phyloP scores from a whole-genome alignment of 768 basidiomycete genomes.

The Melanogaster broomeanus region DNA sequence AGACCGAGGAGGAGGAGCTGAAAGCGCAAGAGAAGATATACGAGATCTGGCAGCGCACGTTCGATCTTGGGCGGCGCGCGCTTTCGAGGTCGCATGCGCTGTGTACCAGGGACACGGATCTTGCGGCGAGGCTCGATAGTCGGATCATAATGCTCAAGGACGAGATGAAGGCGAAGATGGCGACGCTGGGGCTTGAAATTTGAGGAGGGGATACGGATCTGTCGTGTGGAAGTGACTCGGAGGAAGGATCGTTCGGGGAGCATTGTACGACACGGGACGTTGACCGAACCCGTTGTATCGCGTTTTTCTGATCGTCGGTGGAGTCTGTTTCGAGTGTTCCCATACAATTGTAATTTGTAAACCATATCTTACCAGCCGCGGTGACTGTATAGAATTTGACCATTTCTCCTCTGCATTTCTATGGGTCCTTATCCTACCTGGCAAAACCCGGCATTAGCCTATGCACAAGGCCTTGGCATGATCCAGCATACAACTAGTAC shows the following conservation, averaged over 20 bases:
- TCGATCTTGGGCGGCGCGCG: slow-evolving; percentile 49
- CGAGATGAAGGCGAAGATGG: slow-evolving; percentile 66
- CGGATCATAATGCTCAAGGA: slow-evolving; percentile 68
- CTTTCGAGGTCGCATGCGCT: slow-evolving; percentile 52
- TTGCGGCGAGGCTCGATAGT: slow-evolving; percentile 69
- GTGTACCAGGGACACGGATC: slow-evolving; percentile 55
- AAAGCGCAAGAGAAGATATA: neutral
- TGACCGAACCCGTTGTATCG: neutral
- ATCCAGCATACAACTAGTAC: no score
- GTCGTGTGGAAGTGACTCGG: no score
- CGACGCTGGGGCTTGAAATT: slow-evolving; percentile 36
- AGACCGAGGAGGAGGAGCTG: slow-evolving; percentile 6
- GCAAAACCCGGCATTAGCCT: no score
- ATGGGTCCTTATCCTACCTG: no score
- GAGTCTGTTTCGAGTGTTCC: no score
- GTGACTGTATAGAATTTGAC: neutral
- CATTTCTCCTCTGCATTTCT: neutral
- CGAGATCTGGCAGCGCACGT: slow-evolving; percentile 47
- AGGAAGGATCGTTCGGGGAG: no score
- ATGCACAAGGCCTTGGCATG: no score
- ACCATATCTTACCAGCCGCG: no score
- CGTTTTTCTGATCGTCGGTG: no score
- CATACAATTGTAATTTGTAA: no score
- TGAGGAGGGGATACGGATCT: slow-evolving; percentile 6
- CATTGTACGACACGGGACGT: neutral